Evolutionary conservation across 108 stramenopile genomes (phyloP).

Genomic region (Phaeodactylum tricornutum): DNA sequence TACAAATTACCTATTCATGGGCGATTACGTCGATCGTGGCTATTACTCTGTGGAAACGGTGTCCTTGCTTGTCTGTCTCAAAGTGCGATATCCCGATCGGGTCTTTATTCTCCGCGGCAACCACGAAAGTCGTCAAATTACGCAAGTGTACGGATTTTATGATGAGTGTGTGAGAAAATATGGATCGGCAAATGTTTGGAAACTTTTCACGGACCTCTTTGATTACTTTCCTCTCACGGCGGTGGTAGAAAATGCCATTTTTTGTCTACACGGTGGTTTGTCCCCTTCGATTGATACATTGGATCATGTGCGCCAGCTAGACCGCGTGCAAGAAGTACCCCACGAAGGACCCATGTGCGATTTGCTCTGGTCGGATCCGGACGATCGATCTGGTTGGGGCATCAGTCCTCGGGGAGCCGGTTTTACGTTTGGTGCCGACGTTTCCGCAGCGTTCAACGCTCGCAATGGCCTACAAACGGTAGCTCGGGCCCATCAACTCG

Average conservation of each 20-base stretch:
- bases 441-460: conserved; percentile 82
- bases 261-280: conserved; percentile 96
- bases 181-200: conserved; percentile 97
- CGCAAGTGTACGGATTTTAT: conserved; percentile 98
- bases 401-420: conserved; percentile 95
- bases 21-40: conserved; percentile 98
- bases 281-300: conserved; percentile 90
- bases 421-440: conserved; percentile 91
- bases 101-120: conserved; percentile 92
- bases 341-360: conserved; percentile 99
- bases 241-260: conserved; percentile 91
- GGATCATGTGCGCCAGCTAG: conserved; percentile 93
- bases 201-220: conserved; percentile 94
- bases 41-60: conserved; percentile 98
- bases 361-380: conserved; percentile 97
- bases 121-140: conserved; percentile 92
- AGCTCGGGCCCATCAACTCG: conserved; percentile 85
- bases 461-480: conserved; percentile 83
- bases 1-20: conserved; percentile 99
- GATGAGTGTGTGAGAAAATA: conserved; percentile 99
- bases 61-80: conserved; percentile 88
- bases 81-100: conserved; percentile 93
- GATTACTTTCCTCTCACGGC: conserved; percentile 96
- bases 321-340: conserved; percentile 95
- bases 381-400: conserved; percentile 95